Evolutionary conservation across 108 stramenopile species (phyloP).

Genomic region (Cyclotella sp.): DNA sequence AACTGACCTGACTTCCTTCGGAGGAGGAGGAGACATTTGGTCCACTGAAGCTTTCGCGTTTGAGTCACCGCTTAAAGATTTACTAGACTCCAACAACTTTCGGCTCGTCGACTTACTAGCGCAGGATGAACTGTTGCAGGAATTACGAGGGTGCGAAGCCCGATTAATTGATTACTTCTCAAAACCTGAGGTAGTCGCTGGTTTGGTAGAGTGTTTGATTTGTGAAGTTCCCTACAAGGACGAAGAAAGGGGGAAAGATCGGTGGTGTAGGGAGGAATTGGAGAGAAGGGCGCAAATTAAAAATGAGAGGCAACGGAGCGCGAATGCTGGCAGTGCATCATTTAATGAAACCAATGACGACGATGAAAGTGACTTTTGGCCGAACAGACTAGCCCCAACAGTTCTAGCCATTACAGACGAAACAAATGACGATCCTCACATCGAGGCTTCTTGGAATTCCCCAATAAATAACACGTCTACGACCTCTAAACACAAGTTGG

Average conservation of each 20-base stretch:
- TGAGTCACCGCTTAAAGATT: slow-evolving; percentile 82
- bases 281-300: slow-evolving; percentile 18
- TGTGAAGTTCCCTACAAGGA: slow-evolving; percentile 13
- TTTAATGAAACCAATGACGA: slow-evolving; percentile 1
- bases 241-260: slow-evolving; percentile 11
- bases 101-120: slow-evolving; percentile 79
- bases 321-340: not conserved
- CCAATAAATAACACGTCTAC: not conserved
- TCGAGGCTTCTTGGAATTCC: slow-evolving; percentile 19
- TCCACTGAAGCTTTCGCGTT: slow-evolving; percentile 69
- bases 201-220: slow-evolving; percentile 76
- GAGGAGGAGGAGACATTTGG: slow-evolving; percentile 76
- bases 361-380: not conserved
- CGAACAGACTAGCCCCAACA: not conserved
- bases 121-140: slow-evolving; percentile 96
- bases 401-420: slow-evolving; percentile 12
- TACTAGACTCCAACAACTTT: slow-evolving; percentile 82
- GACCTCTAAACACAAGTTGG: slow-evolving; percentile 2
- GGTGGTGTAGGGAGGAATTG: slow-evolving; percentile 35
- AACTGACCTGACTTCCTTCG: not conserved
- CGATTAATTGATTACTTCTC: slow-evolving; percentile 88
- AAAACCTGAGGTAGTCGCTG: slow-evolving; percentile 71
- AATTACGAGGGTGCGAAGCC: slow-evolving; percentile 87
- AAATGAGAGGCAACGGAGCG: not conserved
- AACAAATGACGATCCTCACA: not conserved